A percentile compares a stretch with the other conserved stretches of the same genome.
Evolutionary conservation across 805 yeast species (phyloP).

Genomic region (Pichia thaimueangensis): DNA sequence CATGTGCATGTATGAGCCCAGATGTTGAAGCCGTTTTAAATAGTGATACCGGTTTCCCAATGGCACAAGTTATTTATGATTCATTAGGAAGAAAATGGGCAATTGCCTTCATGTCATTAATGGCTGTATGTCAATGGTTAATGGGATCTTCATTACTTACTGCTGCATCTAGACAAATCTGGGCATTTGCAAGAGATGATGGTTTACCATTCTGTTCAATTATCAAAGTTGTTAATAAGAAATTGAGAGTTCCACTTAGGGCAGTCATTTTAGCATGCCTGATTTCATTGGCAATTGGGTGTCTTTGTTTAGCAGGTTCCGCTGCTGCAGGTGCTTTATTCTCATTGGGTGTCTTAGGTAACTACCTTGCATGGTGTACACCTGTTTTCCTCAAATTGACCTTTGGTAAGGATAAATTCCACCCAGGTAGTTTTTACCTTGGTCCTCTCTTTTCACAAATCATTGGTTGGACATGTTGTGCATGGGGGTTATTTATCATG

Average conservation of each 20-base stretch:
- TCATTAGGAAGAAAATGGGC: conserved; percentile 61
- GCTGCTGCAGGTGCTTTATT: conserved; percentile 62
- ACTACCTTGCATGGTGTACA: conserved; percentile 52
- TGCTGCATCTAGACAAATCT: conserved; percentile 63
- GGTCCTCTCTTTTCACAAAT: conserved; percentile 43
- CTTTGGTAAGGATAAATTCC: conserved; percentile 40
- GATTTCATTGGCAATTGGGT: conserved; percentile 44
- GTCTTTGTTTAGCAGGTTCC: conserved; percentile 46
- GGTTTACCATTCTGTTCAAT: conserved; percentile 56
- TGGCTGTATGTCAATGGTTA: conserved; percentile 53
- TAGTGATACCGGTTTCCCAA: conserved; percentile 48
- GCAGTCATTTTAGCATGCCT: conserved; percentile 49
- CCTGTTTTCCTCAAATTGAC: conserved; percentile 50
- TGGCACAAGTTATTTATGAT: conserved; percentile 57
- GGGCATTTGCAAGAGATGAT: conserved; percentile 72
- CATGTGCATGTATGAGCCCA: conserved; percentile 46
- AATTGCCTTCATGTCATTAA: conserved; percentile 50
- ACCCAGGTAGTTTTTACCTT: conserved; percentile 58
- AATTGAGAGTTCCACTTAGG: conserved; percentile 50
- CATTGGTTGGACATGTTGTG: conserved; percentile 39
- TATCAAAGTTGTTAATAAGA: conserved; percentile 49
- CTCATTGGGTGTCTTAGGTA: conserved; percentile 53
- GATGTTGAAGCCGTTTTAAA: conserved; percentile 36
- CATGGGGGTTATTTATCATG: conserved; percentile 46
- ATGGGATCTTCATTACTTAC: conserved; percentile 59